Percentiles rank a stretch among this genome's conserved stretches.
Conservation (phyloP, 805 yeast species). For the Wickerhamiella alocasiicola region DNA sequence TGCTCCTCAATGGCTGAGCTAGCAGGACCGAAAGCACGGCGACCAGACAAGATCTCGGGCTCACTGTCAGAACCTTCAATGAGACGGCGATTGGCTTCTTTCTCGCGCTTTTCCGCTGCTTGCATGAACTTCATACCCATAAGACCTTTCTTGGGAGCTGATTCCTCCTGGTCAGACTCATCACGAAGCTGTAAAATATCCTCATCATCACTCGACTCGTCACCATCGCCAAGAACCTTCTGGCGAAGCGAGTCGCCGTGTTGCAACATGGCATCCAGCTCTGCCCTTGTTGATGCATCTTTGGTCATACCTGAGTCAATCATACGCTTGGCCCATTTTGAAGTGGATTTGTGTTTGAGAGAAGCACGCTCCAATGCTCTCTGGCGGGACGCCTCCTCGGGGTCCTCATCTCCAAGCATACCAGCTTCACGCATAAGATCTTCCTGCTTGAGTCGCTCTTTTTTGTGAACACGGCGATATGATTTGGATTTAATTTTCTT, state of each 20-base stretch:
- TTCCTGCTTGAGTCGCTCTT: constrained; percentile 59
- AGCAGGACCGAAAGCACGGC: constrained; percentile 11
- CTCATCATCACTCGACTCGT: constrained; percentile 29
- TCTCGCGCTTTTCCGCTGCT: constrained; percentile 65
- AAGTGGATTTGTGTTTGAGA: constrained; percentile 74
- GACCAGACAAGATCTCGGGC: constrained; percentile 39
- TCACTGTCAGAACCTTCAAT: constrained; percentile 26
- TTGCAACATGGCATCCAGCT: constrained; percentile 86
- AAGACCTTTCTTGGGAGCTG: constrained; percentile 59
- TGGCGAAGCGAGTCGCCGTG: constrained; percentile 68
- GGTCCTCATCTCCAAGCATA: constrained; percentile 37
- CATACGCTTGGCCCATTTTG: constrained; percentile 86
- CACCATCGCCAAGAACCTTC: constrained; percentile 53
- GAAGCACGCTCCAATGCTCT: constrained; percentile 91
- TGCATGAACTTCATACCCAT: constrained; percentile 93
- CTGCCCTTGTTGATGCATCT: constrained; percentile 71
- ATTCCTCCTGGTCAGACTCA: constrained; percentile 24
- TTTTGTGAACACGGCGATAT: constrained; percentile 74
- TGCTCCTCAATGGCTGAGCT: neutral
- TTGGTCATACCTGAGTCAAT: constrained; percentile 81
- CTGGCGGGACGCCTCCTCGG: constrained; percentile 46
- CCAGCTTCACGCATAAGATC: constrained; percentile 50
- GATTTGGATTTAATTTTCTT: constrained; percentile 92
- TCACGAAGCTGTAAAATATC: constrained; percentile 24
- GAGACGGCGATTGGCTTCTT: constrained; percentile 42